Conservation (phyloP, 345 rosid species). For the Mercurialis annua region DNA sequence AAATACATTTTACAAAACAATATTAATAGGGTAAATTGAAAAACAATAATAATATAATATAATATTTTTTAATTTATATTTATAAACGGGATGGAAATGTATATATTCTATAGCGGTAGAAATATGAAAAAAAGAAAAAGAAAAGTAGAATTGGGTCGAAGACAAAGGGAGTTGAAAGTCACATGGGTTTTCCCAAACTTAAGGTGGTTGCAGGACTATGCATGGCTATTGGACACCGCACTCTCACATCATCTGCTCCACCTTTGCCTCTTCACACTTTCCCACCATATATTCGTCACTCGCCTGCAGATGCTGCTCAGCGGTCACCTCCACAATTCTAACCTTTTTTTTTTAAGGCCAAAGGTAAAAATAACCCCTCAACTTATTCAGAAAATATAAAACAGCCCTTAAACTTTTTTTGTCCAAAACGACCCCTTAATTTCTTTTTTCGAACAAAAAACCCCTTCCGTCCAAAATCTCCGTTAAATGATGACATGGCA, state of each 20-base stretch:
- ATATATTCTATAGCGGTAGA: background rate
- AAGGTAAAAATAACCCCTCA: background rate
- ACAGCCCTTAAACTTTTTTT: background rate
- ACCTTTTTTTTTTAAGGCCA: too few relatives aligned
- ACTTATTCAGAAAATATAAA: background rate
- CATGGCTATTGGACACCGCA: background rate
- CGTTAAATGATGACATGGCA: too few relatives aligned
- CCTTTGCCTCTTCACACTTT: background rate
- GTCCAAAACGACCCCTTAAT: background rate
- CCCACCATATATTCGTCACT: background rate
- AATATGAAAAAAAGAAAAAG: background rate
- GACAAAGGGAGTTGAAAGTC: constrained; percentile 13
- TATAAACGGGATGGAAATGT: background rate
- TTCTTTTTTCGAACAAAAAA: background rate
- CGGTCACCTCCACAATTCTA: too few relatives aligned
- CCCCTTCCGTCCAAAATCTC: too few relatives aligned
- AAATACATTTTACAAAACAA: too few relatives aligned
- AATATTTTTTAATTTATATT: too few relatives aligned
- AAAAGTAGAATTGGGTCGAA: background rate
- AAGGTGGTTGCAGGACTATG: background rate
- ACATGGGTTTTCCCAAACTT: constrained; percentile 10
- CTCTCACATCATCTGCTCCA: background rate
- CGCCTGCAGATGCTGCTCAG: too few relatives aligned
- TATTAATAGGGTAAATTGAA: too few relatives aligned
- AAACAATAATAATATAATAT: too few relatives aligned